Conservation (phyloP, 495 filamentous ascomycete species). For the Tuber borchii region DNA sequence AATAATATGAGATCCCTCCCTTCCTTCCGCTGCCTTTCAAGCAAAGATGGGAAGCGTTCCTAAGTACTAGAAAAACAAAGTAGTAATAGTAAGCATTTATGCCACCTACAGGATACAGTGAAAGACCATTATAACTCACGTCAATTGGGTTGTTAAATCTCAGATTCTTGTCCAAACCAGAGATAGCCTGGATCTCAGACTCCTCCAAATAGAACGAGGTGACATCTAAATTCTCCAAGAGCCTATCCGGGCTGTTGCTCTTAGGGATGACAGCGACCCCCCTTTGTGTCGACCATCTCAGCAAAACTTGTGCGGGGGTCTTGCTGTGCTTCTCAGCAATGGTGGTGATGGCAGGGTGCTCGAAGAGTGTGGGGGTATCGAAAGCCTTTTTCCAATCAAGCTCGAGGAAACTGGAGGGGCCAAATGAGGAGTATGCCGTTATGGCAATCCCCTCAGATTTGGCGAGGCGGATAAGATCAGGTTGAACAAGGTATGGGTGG, state of each 20-base stretch:
- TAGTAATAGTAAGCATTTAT: slow-evolving; percentile 13
- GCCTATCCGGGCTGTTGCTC: slow-evolving; percentile 57
- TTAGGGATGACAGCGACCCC: slow-evolving; percentile 88
- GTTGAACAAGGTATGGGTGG: slow-evolving; percentile 91
- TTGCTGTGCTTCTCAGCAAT: slow-evolving; percentile 66
- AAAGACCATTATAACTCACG: slow-evolving; percentile 34
- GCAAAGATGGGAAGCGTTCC: slow-evolving; percentile 47
- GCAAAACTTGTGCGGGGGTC: slow-evolving; percentile 75
- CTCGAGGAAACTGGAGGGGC: slow-evolving; percentile 75
- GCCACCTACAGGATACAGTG: background rate
- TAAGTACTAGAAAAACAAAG: slow-evolving; percentile 40
- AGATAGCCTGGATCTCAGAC: slow-evolving; percentile 45
- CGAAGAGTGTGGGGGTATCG: slow-evolving; percentile 61
- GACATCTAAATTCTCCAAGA: slow-evolving; percentile 51
- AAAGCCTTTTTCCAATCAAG: slow-evolving; percentile 66
- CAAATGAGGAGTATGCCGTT: slow-evolving; percentile 88
- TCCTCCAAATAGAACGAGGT: slow-evolving; percentile 43
- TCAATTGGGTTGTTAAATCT: slow-evolving; percentile 49
- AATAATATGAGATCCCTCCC: background rate
- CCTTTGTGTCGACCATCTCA: slow-evolving; percentile 94
- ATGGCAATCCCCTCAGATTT: slow-evolving; percentile 67
- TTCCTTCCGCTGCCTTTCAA: slow-evolving; percentile 28
- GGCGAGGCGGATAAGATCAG: slow-evolving; percentile 63
- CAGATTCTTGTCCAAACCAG: slow-evolving; percentile 44
- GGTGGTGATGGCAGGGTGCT: slow-evolving; percentile 57